Percentiles rank a stretch among this genome's conserved stretches.
Evolutionary conservation across 768 basidiomycete species (phyloP).

Genomic region (Lyophyllum atratum): DNA sequence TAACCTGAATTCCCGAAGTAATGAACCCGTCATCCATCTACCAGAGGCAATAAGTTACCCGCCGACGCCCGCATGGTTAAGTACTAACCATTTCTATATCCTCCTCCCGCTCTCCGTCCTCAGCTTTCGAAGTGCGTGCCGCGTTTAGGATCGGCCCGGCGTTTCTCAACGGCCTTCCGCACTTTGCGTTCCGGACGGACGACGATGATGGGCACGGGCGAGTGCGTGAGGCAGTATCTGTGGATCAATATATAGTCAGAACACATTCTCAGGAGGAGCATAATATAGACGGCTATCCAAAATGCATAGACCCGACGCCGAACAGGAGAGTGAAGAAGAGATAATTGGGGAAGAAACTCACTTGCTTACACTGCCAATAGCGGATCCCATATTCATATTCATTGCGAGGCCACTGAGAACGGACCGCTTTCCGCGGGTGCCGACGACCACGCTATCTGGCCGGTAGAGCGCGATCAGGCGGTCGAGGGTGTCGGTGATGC

Average conservation of each 20-base stretch:
- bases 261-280: not conserved
- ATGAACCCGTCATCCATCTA: too few relatives aligned
- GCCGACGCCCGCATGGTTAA: too few relatives aligned
- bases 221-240: slow-evolving; percentile 86
- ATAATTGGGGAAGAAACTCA: slow-evolving; percentile 13
- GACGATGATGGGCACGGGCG: slow-evolving; percentile 95
- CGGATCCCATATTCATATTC: slow-evolving; percentile 33
- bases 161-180: slow-evolving; percentile 81
- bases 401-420: slow-evolving; percentile 39
- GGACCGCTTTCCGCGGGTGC: slow-evolving; percentile 70
- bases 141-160: slow-evolving; percentile 86
- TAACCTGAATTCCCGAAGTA: too few relatives aligned
- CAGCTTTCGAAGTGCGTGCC: slow-evolving; percentile 70
- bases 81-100: too few relatives aligned
- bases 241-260: not conserved
- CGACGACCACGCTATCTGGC: slow-evolving; percentile 91
- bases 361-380: slow-evolving; percentile 57
- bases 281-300: too few relatives aligned
- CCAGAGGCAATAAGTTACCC: too few relatives aligned
- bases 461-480: slow-evolving; percentile 91
- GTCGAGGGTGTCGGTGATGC: slow-evolving; percentile 86
- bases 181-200: slow-evolving; percentile 90
- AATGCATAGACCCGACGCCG: too few relatives aligned
- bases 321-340: too few relatives aligned
- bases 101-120: too few relatives aligned